Base-by-base conservation (phyloP, 108 stramenopile genomes). In the Cyclotella choctawhatcheeana region DNA sequence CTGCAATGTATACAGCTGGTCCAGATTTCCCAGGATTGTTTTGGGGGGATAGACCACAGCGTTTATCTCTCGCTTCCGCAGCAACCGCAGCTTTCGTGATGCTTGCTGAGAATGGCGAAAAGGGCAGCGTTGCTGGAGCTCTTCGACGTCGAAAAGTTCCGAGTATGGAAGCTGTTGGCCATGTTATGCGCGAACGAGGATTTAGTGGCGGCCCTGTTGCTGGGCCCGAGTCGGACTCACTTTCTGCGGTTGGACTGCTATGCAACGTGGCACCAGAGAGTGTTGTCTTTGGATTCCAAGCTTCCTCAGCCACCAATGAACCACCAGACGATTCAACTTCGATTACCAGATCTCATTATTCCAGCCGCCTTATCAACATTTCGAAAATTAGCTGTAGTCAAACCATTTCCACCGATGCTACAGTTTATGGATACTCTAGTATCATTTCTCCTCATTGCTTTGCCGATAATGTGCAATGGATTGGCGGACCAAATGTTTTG, bases 11-110 rank as follows among this genome's bases (percentile, higher is more conserved):
- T 52, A 74, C 88, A 17, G 85, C 84, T 50, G 93, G 93, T 30
- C 91, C 93, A 21, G 88, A 92, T 53, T 94, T 91, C 66, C 83
- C 87, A 6, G 88, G 93, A 29, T 60, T 90, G 26, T 89, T 94
- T 74, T 92, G 93, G 93, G 93, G 93, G 13, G 93, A 94, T 67
- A 77, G 93, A 65, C 93, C 93, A 30, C 91, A 94, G 58, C 67
- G 91, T n/a, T 79, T 88, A 27, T 92, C 91, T 13, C 79, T 94
- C n/a, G 83, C 93, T 4, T 88, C 93, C 27, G 90, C 91, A 18
- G 91, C 86, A 32, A 92, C 91, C 4, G 79, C 88, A 21, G 73
- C 86, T 27, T 92, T 94, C 69, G 83, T 89, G 4, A 76, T 86
- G 77, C 86, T 94, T 29, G 86, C 91, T 10, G 89, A 89, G 51